Evolutionary conservation across 441 rosid genomes (phyloP).

Genomic region (Geranium incanum): DNA sequence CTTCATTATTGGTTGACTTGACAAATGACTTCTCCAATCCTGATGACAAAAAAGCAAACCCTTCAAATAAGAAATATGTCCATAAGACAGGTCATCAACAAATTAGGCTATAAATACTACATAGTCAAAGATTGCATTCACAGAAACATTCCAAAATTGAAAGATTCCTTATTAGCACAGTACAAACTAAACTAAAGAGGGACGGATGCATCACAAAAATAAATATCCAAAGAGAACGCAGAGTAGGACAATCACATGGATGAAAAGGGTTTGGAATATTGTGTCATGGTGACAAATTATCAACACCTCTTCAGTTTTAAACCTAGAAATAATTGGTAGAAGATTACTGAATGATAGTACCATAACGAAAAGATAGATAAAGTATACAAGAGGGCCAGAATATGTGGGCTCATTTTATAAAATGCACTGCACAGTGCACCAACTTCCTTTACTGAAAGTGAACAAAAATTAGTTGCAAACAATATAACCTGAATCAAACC

Average conservation of each 20-base stretch:
- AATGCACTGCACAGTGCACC: neutral
- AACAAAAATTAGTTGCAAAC: neutral
- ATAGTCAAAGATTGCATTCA: neutral
- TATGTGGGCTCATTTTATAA: neutral
- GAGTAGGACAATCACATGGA: neutral
- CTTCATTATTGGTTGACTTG: conserved; percentile 44
- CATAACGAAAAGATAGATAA: neutral
- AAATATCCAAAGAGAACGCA: neutral
- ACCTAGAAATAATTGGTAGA: neutral
- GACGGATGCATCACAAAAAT: neutral
- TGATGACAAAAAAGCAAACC: conserved; percentile 27
- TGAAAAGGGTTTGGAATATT: neutral
- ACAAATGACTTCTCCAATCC: conserved; percentile 56
- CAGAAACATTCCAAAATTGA: neutral
- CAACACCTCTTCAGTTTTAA: neutral
- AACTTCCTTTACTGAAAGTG: neutral
- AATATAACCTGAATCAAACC: neutral
- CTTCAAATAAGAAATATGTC: neutral
- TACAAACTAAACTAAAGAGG: neutral
- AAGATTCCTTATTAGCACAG: neutral
- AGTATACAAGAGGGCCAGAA: neutral
- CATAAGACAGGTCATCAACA: neutral
- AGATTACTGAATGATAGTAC: neutral
- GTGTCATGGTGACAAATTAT: neutral
- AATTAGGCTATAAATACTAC: neutral